These are phyloP conservation scores for Claviceps digitariae DNA, from an alignment of 2,329 filamentous ascomycete genomes.

Conservation along the genomic window DNA sequence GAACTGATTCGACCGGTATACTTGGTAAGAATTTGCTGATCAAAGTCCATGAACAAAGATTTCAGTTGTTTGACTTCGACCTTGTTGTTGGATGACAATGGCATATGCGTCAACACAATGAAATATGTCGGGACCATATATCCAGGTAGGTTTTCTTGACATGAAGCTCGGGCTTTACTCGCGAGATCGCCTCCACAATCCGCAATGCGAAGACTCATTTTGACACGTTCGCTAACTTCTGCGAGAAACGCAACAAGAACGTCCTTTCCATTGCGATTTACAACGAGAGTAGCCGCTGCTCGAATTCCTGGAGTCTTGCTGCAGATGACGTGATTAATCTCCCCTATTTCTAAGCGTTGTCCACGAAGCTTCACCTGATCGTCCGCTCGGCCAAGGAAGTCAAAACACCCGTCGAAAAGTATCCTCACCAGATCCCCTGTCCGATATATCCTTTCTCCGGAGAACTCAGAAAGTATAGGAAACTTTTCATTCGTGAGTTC, in stretches of 20 bases:
- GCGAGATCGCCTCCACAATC: conserved; percentile 25
- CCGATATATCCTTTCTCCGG: conserved; percentile 55
- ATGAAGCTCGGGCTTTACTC: conserved; percentile 43
- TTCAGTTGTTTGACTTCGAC: conserved; percentile 61
- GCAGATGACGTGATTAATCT: conserved; percentile 77
- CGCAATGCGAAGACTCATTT: conserved; percentile 11
- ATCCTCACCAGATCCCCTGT: conserved; percentile 82
- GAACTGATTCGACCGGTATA: conserved; percentile 25
- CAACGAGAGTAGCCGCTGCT: conserved; percentile 65
- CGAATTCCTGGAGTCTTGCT: conserved; percentile 40
- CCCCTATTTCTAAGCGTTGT: conserved; percentile 76
- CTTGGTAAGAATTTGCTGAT: conserved; percentile 45
- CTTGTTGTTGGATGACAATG: conserved; percentile 82
- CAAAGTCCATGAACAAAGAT: conserved; percentile 48
- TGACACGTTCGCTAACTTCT: conserved; percentile 2
- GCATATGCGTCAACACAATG: conserved; percentile 55
- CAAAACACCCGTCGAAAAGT: conserved; percentile 66
- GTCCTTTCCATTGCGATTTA: conserved; percentile 64
- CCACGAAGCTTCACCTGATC: conserved; percentile 88
- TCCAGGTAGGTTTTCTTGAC: conserved; percentile 53
- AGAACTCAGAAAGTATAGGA: conserved; percentile 43
- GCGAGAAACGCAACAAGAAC: conserved; percentile 66
- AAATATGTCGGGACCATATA: conserved; percentile 92
- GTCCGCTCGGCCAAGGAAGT: conserved; percentile 78
- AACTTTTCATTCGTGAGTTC: conserved; percentile 71